phyloP scores from a whole-genome alignment of 164 flowering plant genomes.

The Dillenia turbinata region DNA sequence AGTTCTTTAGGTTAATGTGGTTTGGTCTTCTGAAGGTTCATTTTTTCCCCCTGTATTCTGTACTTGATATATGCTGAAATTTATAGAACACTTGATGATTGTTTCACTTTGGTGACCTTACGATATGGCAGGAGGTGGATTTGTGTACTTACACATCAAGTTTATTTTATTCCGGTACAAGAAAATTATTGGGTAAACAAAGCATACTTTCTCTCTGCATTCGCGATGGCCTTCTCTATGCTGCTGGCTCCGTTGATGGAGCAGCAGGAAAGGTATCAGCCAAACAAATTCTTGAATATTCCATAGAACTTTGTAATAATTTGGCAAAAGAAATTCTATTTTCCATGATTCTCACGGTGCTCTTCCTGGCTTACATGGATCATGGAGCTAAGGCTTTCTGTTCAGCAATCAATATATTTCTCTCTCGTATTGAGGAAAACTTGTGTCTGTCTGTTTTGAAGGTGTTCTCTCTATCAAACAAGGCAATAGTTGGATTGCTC shows the following conservation, averaged over 20 bases:
- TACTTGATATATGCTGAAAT: too few species aligned
- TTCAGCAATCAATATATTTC: too few species aligned
- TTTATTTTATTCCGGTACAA: constrained; percentile 57
- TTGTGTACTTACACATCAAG: constrained; percentile 30
- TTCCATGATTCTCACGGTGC: too few species aligned
- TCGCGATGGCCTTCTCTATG: constrained; percentile 39
- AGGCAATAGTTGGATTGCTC: constrained; percentile 38
- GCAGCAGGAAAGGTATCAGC: constrained; percentile 62
- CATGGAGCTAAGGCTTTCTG: too few species aligned
- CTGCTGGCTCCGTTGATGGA: constrained; percentile 72
- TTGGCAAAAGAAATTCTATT: too few species aligned
- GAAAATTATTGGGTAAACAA: constrained; percentile 64
- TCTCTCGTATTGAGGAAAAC: background rate
- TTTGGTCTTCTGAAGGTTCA: too few species aligned
- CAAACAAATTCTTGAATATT: too few species aligned
- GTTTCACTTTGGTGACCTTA: background rate
- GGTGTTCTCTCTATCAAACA: constrained; percentile 56
- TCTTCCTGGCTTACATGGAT: too few species aligned
- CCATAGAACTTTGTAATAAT: too few species aligned
- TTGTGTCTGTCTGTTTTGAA: constrained; percentile 17
- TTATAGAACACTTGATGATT: too few species aligned
- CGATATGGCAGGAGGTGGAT: constrained; percentile 51
- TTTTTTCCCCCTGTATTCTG: too few species aligned
- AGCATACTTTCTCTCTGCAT: constrained; percentile 38
- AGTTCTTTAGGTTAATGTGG: too few species aligned